phyloP scores from a whole-genome alignment of 441 rosid genomes.

The Daphne laureola region DNA sequence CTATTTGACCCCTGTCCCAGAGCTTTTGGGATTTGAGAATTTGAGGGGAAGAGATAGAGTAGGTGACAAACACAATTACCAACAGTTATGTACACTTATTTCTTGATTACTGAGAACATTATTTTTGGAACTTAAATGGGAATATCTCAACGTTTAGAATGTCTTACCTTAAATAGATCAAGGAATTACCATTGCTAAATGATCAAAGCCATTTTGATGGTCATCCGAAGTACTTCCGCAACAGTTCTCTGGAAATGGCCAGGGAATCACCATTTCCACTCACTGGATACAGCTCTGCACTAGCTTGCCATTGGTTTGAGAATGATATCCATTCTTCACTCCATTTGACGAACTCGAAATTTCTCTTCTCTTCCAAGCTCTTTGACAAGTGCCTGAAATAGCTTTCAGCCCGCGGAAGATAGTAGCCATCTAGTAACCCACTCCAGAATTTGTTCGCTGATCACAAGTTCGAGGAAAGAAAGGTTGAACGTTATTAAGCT shows the following conservation, averaged over 20 bases:
- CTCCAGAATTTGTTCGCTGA: constrained; percentile 94
- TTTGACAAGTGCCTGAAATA: constrained; percentile 39
- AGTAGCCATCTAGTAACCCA: constrained; percentile 65
- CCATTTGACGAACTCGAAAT: constrained; percentile 57
- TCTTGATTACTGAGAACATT: no score
- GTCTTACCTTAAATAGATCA: no score
- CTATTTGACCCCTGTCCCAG: no score
- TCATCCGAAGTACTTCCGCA: constrained; percentile 43
- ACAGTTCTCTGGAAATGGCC: constrained; percentile 49
- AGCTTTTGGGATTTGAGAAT: no score
- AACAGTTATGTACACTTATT: no score
- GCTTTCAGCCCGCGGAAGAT: constrained; percentile 49
- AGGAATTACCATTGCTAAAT: not conserved
- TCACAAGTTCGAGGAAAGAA: not conserved
- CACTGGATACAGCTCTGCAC: constrained; percentile 39
- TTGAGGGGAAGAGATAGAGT: no score
- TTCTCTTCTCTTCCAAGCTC: constrained; percentile 41
- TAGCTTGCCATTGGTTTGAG: constrained; percentile 73
- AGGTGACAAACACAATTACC: no score
- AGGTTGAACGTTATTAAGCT: not conserved
- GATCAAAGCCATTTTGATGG: not conserved
- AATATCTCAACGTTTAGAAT: no score
- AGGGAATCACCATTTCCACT: constrained; percentile 58
- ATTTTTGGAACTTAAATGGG: no score
- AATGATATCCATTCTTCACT: constrained; percentile 59